These are phyloP conservation scores for Tulasnella sp. DNA, from an alignment of 768 basidiomycete genomes.

Conservation along the genomic window DNA sequence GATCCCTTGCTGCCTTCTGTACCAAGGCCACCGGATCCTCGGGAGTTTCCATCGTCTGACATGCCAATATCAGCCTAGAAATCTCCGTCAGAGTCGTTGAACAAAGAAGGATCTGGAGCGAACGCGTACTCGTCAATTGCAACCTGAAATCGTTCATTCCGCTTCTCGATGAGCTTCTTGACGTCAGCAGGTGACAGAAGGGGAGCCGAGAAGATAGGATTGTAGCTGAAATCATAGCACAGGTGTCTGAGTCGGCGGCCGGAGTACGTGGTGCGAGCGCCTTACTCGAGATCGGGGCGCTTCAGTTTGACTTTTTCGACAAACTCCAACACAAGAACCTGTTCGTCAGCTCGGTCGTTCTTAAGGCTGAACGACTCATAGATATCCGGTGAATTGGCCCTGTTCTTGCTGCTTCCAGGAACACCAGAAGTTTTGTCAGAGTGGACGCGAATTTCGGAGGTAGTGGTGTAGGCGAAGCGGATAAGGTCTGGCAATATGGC, in stretches of 20 bases:
- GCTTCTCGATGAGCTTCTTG: constrained; percentile 58
- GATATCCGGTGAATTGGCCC: constrained; percentile 32
- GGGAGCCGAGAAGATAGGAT: constrained; percentile 18
- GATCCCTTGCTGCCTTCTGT: constrained; percentile 52
- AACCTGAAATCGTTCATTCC: constrained; percentile 50
- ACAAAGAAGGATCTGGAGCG: not conserved
- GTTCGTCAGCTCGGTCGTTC: constrained; percentile 26
- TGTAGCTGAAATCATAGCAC: constrained; percentile 18
- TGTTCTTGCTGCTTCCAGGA: constrained; percentile 16
- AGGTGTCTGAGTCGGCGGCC: constrained; percentile 16
- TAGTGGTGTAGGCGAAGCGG: constrained; percentile 70
- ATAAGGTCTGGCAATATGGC: constrained; percentile 72
- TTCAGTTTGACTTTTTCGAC: constrained; percentile 29
- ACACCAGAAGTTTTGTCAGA: constrained; percentile 23
- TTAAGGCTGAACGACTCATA: constrained; percentile 22
- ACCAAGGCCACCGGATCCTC: constrained; percentile 57
- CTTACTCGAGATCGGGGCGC: constrained; percentile 11
- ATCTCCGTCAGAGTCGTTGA: not conserved
- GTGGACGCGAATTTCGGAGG: constrained; percentile 47
- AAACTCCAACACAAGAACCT: constrained; percentile 43
- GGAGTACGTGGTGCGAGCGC: constrained; percentile 6
- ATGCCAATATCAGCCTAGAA: constrained; percentile 47
- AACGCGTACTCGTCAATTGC: constrained; percentile 54
- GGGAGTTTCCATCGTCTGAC: constrained; percentile 22
- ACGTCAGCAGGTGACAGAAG: constrained; percentile 42